phyloP scores from a whole-genome alignment of 2,329 filamentous ascomycete genomes.

The Curvularia lunata region DNA sequence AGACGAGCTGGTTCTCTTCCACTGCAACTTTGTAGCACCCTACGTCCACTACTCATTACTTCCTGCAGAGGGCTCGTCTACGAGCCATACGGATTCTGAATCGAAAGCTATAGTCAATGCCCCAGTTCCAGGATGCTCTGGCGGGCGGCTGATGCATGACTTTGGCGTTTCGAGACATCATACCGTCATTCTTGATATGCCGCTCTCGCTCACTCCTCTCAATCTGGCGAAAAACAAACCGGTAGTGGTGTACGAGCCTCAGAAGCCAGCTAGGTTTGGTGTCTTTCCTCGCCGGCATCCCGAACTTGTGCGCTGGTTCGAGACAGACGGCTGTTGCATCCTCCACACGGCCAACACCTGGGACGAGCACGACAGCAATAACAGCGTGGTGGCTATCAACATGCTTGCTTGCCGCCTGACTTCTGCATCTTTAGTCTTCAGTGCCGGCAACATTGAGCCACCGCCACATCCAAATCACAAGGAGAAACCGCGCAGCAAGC shows the following conservation, averaged over 20 bases:
- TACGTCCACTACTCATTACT: constrained; percentile 72
- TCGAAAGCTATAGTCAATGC: constrained; percentile 55
- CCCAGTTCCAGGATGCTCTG: constrained; percentile 65
- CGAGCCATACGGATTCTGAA: background rate
- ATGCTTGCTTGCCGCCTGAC: constrained; percentile 72
- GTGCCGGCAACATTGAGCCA: constrained; percentile 65
- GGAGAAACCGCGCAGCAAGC: constrained; percentile 26
- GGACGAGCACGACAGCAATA: constrained; percentile 57
- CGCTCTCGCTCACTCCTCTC: constrained; percentile 68
- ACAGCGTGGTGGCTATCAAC: constrained; percentile 58
- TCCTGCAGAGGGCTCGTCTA: constrained; percentile 39
- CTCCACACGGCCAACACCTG: constrained; percentile 76
- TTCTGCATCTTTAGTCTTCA: constrained; percentile 69
- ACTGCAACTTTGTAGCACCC: constrained; percentile 68
- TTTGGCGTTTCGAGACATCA: constrained; percentile 70
- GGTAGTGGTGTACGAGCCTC: constrained; percentile 65
- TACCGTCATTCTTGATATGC: constrained; percentile 73
- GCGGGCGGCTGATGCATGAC: constrained; percentile 78
- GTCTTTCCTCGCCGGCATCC: constrained; percentile 69
- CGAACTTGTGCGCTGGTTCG: constrained; percentile 67
- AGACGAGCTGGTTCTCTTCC: constrained; percentile 71
- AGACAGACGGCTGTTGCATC: constrained; percentile 71
- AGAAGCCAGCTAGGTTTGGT: constrained; percentile 66
- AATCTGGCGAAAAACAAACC: constrained; percentile 64
- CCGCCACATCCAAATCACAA: constrained; percentile 50